Evolutionary conservation across 2,329 filamentous ascomycete genomes (phyloP), one percentile per base, ranked within the genome.

Genomic region (Sphaerulina vaccinii): DNA sequence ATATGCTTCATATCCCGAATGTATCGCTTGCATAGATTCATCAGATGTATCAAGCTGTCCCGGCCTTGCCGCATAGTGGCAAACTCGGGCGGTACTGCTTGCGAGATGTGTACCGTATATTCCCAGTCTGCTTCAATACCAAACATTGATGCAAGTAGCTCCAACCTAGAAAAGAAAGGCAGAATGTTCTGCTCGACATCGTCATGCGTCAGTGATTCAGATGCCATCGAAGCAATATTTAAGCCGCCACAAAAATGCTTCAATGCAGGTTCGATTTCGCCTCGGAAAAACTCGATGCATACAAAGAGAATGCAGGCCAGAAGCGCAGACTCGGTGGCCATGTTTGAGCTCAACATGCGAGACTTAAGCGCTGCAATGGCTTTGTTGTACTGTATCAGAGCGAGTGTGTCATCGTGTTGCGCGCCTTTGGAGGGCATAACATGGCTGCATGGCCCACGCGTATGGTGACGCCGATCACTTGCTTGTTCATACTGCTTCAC

Each of bases 231-330:
- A 15, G 32, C 36, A 3, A 46, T 46, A 4, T 19, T 24, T 19
- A 46, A 21, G n/a, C 43, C 43, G 9, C 43, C 23, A 6, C 22
- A 24, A 9, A 46, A 46, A 32, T 46, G 43, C 2, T 19, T 11
- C 18, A 46, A 9, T 23, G 29, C 29, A 11, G 23, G 27, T 10
- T 24, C 43, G 16, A 22, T 24, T 6, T 46, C 19, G 18, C 43
- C 43, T 11, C 43, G 43, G n/a, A 46, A 13, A 6, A 46, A 46
- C 19, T 46, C 43, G 11, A 46, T 13, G 32, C 43, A 36, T 5
- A 46, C 16, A 19, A 35, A 46, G 13, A 46, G 5, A 33, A 46
- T 46, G 32, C 23, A 48, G 9, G 35, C 22, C 18, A 48, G 36
- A 2, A 48, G 21, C 23, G 36, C 33, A 1, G 33, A 18, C 19